Conservation (phyloP, 2,329 filamentous ascomycete species). For the Cucurbitaria berberidis region DNA sequence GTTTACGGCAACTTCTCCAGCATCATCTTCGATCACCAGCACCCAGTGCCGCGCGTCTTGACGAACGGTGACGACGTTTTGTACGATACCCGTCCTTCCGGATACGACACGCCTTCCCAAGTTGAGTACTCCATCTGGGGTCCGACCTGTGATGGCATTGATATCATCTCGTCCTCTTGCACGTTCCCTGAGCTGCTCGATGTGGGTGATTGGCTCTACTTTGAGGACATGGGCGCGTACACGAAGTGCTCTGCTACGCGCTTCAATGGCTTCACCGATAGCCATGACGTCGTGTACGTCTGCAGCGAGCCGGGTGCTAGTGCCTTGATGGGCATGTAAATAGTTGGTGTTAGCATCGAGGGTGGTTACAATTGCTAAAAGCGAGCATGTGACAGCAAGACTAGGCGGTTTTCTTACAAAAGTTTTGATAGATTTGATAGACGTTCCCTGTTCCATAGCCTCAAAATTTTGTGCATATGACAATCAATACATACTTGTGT, state of each 20-base stretch:
- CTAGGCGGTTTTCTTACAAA: neutral
- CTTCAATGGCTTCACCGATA: slow-evolving; percentile 96
- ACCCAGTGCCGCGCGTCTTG: slow-evolving; percentile 83
- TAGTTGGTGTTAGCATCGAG: neutral
- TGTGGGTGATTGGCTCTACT: slow-evolving; percentile 97
- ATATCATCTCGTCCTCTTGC: slow-evolving; percentile 86
- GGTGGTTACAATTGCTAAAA: no score
- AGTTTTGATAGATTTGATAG: neutral
- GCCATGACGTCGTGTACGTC: slow-evolving; percentile 92
- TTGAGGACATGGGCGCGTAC: slow-evolving; percentile 98
- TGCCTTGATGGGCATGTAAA: slow-evolving; percentile 64
- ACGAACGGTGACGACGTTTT: slow-evolving; percentile 64
- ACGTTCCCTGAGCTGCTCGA: slow-evolving; percentile 78
- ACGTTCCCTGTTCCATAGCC: neutral
- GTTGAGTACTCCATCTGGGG: slow-evolving; percentile 97
- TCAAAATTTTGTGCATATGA: slow-evolving; percentile 4
- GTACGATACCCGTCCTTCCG: slow-evolving; percentile 54
- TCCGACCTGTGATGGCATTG: slow-evolving; percentile 96
- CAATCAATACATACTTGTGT: neutral
- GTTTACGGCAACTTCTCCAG: slow-evolving; percentile 98
- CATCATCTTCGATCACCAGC: slow-evolving; percentile 99
- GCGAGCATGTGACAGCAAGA: neutral
- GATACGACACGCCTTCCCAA: slow-evolving; percentile 56
- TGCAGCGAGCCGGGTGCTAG: slow-evolving; percentile 89
- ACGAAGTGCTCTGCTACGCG: slow-evolving; percentile 97